Evolutionary conservation across 306 rosid genomes (phyloP), one percentile per base, ranked within the genome.

Genomic region (Dalbergia cultrata): DNA sequence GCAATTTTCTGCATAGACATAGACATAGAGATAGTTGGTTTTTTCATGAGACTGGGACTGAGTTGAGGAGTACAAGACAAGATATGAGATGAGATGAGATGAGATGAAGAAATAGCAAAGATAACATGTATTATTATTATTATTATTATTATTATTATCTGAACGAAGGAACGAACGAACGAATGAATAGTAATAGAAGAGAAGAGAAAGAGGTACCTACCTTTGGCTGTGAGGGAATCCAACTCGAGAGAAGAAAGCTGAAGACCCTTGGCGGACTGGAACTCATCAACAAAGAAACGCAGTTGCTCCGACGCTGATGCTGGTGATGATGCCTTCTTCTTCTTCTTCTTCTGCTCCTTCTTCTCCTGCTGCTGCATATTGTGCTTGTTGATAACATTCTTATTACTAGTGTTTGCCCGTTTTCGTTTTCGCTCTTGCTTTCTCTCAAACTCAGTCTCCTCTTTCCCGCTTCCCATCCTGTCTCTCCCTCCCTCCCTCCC

Each of bases 231-330:
- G n/a, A 95, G 66, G 33, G 94, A 87, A 39, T 95, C 90, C 8
- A 89, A 47, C 81, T 93, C 99, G 31, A 93, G 88, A 50, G 97
- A 91, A 45, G 99, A 95, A 39, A 93, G 83, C 57, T 89, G 80
- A 14, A 91, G 17, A 34, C 74, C 92, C 41, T 81, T 90, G 39
- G 87, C 92, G 3, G 97, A 80, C 64, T 91, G 83, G 67, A 89
- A 94, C 19, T 85, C 85, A 5, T 88, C 85, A 11, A 92, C 74
- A 19, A 94, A 89, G 80, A 88, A 87, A 67, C 80, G 62, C 61
- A 93, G 67, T 31, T 85, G 90, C 52, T 83, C 86, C 3, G 88
- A 68, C 4, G 88, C 67, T 26, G 53, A 47, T 33, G 18, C 54
- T 47, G 13, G 13, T 43, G 47, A 0, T 43, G 47, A 35, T 11